Base-by-base conservation (phyloP, 1,284 basidiomycete genomes). In the Thecaphora frezii region DNA sequence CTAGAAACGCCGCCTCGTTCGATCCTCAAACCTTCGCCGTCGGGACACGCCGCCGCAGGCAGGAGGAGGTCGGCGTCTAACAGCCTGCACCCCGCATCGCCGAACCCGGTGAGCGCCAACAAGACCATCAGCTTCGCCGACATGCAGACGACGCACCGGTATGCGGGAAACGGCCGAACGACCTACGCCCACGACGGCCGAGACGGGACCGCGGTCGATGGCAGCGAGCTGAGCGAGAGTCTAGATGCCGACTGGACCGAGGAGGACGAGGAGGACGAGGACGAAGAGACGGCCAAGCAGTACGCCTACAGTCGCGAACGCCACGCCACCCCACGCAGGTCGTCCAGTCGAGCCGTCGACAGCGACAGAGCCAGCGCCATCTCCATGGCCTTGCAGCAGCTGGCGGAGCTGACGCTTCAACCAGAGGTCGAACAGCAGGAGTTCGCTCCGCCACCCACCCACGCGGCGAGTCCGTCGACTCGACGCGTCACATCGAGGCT, bases 361-460 rank as follows among this genome's bases (percentile, higher is more conserved):
- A 63, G 28, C 55, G 57, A 50, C 9, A 55, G 64, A 1, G 59
- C 59, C 5, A 50, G 54, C 25, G 64, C 64, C 36, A 66, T 62
- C 33, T 55, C 55, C 12, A 52, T 41, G 1, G 64, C 59, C 8
- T 50, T 66, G 28, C 46, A 55, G 33, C 44, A 51, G 36, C 48
- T 66, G 7, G 64, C 64, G 10, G 64, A 66, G 23, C 40, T 66
- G n/a, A 66, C 63, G 26, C 54, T 66, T 16, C 10, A 36, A 16
- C 13, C 33, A 3, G 33, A 36, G 16, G 33, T 16, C 5, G 8
- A 14, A 14, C 33, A 9, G 12, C 4, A 18, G 13, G 12, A 7
- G 57, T 54, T 28, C 52, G 56, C 26, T 54, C 58, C 5, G 36
- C 14, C 37, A 30, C 25, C 3, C 46, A 26, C n/a, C 36, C 23